These are phyloP conservation scores for Cystofilobasidium ferigula DNA, from an alignment of 768 basidiomycete genomes.

Conservation along the genomic window DNA sequence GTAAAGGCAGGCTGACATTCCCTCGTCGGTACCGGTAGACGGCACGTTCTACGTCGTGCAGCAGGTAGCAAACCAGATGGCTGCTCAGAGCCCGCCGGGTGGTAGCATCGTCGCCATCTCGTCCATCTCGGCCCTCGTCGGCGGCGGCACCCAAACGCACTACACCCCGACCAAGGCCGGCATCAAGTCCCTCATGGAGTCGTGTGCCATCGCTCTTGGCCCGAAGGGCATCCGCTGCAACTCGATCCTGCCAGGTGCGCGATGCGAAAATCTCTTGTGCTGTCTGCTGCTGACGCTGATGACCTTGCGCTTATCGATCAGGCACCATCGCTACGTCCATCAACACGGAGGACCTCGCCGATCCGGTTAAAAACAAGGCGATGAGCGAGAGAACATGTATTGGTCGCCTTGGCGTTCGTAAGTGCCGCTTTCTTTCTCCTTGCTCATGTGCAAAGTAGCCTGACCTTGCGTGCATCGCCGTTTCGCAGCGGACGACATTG, in stretches of 20 bases:
- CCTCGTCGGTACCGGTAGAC: conserved; percentile 31
- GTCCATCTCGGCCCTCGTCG: conserved; percentile 68
- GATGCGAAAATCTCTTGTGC: not conserved
- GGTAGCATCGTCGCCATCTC: conserved; percentile 66
- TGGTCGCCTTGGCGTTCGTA: conserved; percentile 53
- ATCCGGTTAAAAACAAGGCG: conserved; percentile 49
- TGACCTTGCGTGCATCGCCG: not conserved
- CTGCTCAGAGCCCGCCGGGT: conserved; percentile 54
- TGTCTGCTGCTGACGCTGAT: not conserved
- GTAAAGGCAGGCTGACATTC: not conserved
- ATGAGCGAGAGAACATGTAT: conserved; percentile 58
- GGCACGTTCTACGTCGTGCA: conserved; percentile 53
- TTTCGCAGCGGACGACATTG: conserved; percentile 50
- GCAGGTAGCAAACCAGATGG: conserved; percentile 68
- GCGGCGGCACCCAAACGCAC: conserved; percentile 62
- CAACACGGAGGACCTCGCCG: conserved; percentile 61
- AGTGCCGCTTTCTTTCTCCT: not conserved
- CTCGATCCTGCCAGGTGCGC: conserved; percentile 45
- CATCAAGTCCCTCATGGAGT: conserved; percentile 60
- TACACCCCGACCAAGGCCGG: conserved; percentile 74
- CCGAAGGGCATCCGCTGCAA: conserved; percentile 59
- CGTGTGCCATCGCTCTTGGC: conserved; percentile 64
- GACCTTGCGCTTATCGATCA: too few species aligned
- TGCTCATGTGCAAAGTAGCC: too few species aligned
- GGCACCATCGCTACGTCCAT: conserved; percentile 68